Percentiles rank a stretch among this genome's conserved stretches.
phyloP scores from a whole-genome alignment of 768 basidiomycete species.

The Cystobasidiopsis lactophilus region DNA sequence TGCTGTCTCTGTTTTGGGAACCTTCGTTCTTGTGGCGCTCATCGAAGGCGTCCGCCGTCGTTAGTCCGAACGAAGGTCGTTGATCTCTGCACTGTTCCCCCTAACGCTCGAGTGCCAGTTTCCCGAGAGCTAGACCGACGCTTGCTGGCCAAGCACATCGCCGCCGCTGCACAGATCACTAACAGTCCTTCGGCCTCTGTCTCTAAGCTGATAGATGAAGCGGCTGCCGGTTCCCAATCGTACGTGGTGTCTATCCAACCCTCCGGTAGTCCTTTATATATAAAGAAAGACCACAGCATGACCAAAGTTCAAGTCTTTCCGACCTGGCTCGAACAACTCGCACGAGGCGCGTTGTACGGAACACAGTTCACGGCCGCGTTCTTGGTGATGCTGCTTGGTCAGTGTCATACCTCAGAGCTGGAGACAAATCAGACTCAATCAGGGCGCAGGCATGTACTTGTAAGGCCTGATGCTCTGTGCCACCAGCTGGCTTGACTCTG shows the following conservation, averaged over 20 bases:
- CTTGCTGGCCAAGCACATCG: constrained; percentile 11
- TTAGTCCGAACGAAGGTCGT: no score
- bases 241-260: background rate
- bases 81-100: no score
- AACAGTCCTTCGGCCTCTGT: constrained; percentile 1
- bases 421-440: no score
- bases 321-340: constrained; percentile 20
- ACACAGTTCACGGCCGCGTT: constrained; percentile 22
- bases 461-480: background rate
- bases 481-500: background rate
- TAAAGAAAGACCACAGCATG: background rate
- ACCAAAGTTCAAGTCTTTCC: constrained; percentile 1
- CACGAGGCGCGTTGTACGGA: constrained; percentile 20
- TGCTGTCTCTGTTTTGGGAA: constrained; percentile 23
- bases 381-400: constrained; percentile 16
- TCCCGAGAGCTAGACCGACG: constrained; percentile 23
- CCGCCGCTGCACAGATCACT: background rate
- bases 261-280: background rate
- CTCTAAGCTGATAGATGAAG: background rate
- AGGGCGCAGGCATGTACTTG: background rate
- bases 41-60: constrained; percentile 23
- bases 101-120: constrained; percentile 2
- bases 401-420: no score
- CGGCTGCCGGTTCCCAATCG: background rate
- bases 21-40: constrained; percentile 23